Evolutionary conservation across 208 protist genomes (phyloP).

Genomic region (Crithidia expoeki): DNA sequence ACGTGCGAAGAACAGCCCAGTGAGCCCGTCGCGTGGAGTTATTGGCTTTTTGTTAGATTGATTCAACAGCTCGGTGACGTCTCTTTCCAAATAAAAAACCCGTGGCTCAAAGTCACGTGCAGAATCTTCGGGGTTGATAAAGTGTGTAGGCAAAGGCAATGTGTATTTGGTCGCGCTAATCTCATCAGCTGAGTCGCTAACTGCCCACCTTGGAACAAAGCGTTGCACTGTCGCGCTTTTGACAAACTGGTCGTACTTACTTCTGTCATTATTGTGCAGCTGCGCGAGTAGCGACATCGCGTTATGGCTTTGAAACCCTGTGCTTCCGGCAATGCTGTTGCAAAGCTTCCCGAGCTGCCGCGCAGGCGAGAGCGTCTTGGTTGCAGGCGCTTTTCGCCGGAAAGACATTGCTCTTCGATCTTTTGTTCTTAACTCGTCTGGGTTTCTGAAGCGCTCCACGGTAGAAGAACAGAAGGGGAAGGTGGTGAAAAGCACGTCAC

Average conservation of each 20-base stretch:
- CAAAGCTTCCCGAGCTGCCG: slow-evolving; percentile 71
- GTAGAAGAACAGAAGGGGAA: slow-evolving; percentile 6
- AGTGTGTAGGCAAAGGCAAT: slow-evolving; percentile 74
- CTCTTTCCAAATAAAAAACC: slow-evolving; percentile 67
- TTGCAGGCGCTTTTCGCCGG: slow-evolving; percentile 59
- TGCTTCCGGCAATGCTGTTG: slow-evolving; percentile 46
- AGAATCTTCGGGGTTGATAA: slow-evolving; percentile 61
- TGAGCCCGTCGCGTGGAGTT: slow-evolving; percentile 72
- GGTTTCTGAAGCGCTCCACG: too few species aligned
- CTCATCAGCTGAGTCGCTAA: slow-evolving; percentile 28
- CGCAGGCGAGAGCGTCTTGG: slow-evolving; percentile 42
- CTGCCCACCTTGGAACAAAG: slow-evolving; percentile 58
- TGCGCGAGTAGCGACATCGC: slow-evolving; percentile 65
- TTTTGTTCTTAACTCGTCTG: not conserved
- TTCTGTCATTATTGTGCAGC: slow-evolving; percentile 50
- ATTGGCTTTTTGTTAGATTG: not conserved
- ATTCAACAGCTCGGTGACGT: not conserved
- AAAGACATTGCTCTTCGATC: slow-evolving; percentile 52
- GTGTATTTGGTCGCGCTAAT: slow-evolving; percentile 38
- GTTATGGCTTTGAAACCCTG: slow-evolving; percentile 89
- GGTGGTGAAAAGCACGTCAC: not conserved
- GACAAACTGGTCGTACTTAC: slow-evolving; percentile 58
- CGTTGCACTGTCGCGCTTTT: slow-evolving; percentile 59
- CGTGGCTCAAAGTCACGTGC: slow-evolving; percentile 57
- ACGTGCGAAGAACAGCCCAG: slow-evolving; percentile 80